Evolutionary conservation across 305 asterid species (phyloP), one percentile per base, ranked within the genome.

Genomic region (Fraxinus baroniana): DNA sequence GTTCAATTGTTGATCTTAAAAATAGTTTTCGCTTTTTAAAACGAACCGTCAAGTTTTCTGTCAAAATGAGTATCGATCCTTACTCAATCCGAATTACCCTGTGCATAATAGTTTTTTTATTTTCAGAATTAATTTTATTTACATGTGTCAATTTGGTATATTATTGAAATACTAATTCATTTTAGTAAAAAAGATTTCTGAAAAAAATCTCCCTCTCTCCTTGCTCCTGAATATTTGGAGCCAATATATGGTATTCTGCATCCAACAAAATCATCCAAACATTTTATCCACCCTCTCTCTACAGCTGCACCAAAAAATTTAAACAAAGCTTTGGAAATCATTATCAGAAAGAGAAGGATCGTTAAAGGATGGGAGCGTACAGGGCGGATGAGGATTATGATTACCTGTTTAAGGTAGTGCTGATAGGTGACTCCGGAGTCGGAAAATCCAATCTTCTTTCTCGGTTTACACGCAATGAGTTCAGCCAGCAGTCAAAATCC

Each of bases 311-410:
- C 9, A 55, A 55, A 55, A 55, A 55, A 18, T n/a, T 52, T n/a
- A 64, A 12, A 68, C 22, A 4, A 13, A 68, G 9, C n/a, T 68
- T 68, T 13, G 74, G 30, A 30, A 68, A 60, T 55, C 6, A 55
- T 55, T 55, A 22, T 3, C 5, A 22, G 32, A 62, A 20, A 62
- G 71, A 10, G 17, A 62, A 62, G 35, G 33, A 66, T 66, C 36
- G 1, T 26, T 28, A 10, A 28, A 68, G 37, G 39, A 89, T 90
- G 92, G 94, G 92, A 46, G 89, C 97, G 39, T 94, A 91, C 84
- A 90, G 98, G 80, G 96, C 92, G 3, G 98, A 94, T 78, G 98
- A 94, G 88, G 98, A 94, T 87, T 94, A 94, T 84, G 98, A 94
- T 87, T 92, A 92, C 86, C 91, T 94, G 8, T 94, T 94, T 87